Base-by-base conservation (phyloP, 768 basidiomycete species). In the Chalciporus sphaerocephalus region DNA sequence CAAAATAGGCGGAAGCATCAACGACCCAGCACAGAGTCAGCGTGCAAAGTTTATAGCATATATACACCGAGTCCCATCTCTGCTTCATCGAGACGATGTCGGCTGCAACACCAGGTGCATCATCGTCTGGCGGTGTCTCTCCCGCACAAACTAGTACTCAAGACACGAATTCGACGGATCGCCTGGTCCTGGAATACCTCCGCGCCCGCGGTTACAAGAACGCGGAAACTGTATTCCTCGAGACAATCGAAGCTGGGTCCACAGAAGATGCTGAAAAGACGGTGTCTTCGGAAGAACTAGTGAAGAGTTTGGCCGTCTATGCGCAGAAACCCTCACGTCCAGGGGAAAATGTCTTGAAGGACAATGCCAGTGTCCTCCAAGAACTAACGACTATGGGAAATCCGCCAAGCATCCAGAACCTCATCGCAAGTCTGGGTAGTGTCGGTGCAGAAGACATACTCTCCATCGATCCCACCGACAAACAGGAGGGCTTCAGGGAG, bases 401-500 rank as follows among this genome's bases (percentile, higher is more conserved):
- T 56, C 77, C 85, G 3, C 67, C 77, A 17, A 86, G 77, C 55
- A 83, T 89, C 44, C 87, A 88, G 60, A 84, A 76, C 55, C 71
- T 90, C 43, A 81, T 90, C 45, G 76, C 83, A 13, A 88, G 81
- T 58, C 80, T 91, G 52, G 85, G 84, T n/a, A 69, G 79, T 25
- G 80, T 87, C 33, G 88, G 87, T 12, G 83, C 88, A 3, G 88
- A 92, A 57, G 90, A 92, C 46, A 81, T 91, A 27, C 70, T 92
- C 22, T 81, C 83, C 12, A 69, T 82, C 9, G 89, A 92, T 59
- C 90, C 90, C 7, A 85, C 83, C 4, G 90, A 92, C 61, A 87
- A 86, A 54, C 84, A 88, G 34, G 86, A 88, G 57, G 91, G 91
- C 3, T 92, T 87, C 60, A 76, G 80, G 51, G 90, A 92, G 58